Evolutionary conservation across 225 moss, liverwort and hornwort species (phyloP), one percentile per base, ranked within the genome.

Genomic region (Pseudoscleropodium purum): DNA sequence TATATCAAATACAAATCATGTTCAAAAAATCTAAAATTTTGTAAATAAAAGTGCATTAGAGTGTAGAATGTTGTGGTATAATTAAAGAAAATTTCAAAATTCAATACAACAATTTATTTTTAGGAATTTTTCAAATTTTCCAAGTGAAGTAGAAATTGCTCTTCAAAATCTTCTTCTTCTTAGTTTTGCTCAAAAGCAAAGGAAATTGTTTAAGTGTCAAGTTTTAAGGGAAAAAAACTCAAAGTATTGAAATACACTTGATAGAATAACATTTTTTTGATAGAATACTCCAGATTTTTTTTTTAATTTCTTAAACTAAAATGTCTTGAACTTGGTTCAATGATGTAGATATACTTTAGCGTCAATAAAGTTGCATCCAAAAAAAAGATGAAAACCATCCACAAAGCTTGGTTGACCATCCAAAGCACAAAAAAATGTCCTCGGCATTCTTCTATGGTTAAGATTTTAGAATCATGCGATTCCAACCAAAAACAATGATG

Each of bases 31-130:
- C 10, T 43, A 56, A 57, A 18, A 3, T 47, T 30, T 43, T 24
- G 0, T 10, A 0, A 75, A 33, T 11, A 31, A 4, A 31, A 75
- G 49, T 7, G 4, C 1, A 75, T 19, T 2, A 5, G 33, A 20
- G 7, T 20, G 0, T 20, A 75, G 33, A 49, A 31, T 5, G 0
- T 33, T 49, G 20, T 20, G 0, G 33, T 75, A 6, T 12, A n/a
- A n/a, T n/a, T n/a, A 1, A 75, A 49, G 12, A 7, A 20, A 12
- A 1, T 7, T 13, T 75, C 13, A 49, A 75, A 33, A 4, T 75
- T 49, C 2, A 49, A 20, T 33, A n/a, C n/a, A n/a, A n/a, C n/a
- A n/a, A n/a, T n/a, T 75, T 20, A 4, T 4, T 33, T 33, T 12
- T 1, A 18, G 4, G 1, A 33, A 4, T 3, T 49, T 30, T 49